Evolutionary conservation across 2,329 filamentous ascomycete species (phyloP), one percentile per base, ranked within the genome.

Genomic region (Aspergillus sp.): DNA sequence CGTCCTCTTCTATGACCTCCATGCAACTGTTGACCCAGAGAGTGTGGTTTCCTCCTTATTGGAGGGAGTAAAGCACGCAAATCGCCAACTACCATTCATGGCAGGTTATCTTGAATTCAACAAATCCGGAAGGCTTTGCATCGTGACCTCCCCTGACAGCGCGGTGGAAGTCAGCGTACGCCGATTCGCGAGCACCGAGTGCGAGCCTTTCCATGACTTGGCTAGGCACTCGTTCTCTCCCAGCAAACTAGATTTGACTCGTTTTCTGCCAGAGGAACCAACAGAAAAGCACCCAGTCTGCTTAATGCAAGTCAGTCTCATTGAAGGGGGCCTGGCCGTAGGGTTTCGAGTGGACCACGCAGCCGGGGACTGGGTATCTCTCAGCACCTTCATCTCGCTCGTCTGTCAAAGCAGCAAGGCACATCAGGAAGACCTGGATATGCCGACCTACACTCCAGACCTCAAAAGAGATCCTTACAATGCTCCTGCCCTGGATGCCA

Each of bases 291-390:
- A 62, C 10, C 60, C 62, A 13, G 67, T 63, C 7, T 67, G 68
- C 58, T 30, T 39, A n/a, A 47, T 71, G 8, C 67, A 69, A 53
- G 23, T 69, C n/a, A 68, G 41, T 19, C 6, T 69, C 44, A 62
- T 71, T 11, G 50, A 66, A 23, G 62, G 64, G 2, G 67, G 68
- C 8, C 38, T 71, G 17, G 57, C 68, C 30, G 19, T 71, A 7
- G 64, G 61, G 27, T 58, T 66, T 27, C 42, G 54, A 39, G 56
- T 68, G 25, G 62, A 68, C 32, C 67, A 70, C 17, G 63, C 63
- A n/a, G 60, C 56, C 4, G 69, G 63, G 13, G 69, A 71, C 58
- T 71, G 68, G 67, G 17, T 50, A 13, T 69, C 69, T 6, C 62
- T 70, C 32, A 56, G 66, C 44, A 59, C 52, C n/a, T 66, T 69